Evolutionary conservation across 352 stramenopile genomes (phyloP).

Genomic region (Blastocystis sp.): DNA sequence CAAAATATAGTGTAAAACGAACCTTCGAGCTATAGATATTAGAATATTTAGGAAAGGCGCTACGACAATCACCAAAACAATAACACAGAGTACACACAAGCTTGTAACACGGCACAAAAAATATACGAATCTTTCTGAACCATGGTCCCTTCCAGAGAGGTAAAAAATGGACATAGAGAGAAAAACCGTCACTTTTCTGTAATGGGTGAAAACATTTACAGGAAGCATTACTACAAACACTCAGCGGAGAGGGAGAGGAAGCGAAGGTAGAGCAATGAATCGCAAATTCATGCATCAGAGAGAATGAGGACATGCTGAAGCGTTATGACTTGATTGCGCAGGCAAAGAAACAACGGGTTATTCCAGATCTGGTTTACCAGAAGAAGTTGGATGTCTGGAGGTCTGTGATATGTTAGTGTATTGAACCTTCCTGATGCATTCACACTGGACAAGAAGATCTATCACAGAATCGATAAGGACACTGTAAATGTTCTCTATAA

Average conservation of each 20-base stretch:
- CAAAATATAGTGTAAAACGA: background rate
- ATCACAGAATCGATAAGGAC: background rate
- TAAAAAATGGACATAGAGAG: background rate
- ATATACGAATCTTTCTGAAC: background rate
- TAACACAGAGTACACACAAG: background rate
- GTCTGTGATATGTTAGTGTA: background rate
- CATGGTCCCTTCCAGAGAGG: background rate
- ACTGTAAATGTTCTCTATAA: background rate
- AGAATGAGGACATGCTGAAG: constrained; percentile 14
- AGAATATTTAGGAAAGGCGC: background rate
- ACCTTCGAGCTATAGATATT: constrained; percentile 23
- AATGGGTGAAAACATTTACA: background rate
- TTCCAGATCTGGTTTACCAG: background rate
- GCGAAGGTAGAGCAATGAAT: background rate
- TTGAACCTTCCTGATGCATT: background rate
- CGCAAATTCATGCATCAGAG: background rate
- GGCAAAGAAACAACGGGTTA: background rate
- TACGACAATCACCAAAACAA: background rate
- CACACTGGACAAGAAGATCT: background rate
- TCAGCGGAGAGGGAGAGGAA: background rate
- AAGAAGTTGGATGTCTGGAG: background rate
- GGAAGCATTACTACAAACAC: background rate
- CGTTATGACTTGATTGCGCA: background rate
- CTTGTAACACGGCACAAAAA: constrained; percentile 13
- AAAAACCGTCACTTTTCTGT: background rate